These are phyloP conservation scores for Colletotrichum scovillei DNA, from an alignment of 2,329 filamentous ascomycete species.

Conservation along the genomic window DNA sequence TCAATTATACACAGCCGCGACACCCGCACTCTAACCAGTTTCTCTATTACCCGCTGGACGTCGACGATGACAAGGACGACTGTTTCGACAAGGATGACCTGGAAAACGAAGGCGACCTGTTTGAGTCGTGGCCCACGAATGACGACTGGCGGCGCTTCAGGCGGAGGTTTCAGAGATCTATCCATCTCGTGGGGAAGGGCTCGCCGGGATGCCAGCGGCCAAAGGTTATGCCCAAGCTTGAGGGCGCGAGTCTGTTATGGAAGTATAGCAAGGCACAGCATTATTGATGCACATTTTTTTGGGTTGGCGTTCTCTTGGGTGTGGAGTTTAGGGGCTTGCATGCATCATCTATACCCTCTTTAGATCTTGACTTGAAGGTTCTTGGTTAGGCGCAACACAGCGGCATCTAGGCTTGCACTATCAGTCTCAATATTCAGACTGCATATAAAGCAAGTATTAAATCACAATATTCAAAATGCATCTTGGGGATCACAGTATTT, in stretches of 20 bases:
- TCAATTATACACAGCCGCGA: slow-evolving; percentile 54
- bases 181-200: slow-evolving; percentile 47
- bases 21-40: slow-evolving; percentile 55
- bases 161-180: slow-evolving; percentile 46
- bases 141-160: slow-evolving; percentile 53
- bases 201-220: slow-evolving; percentile 20
- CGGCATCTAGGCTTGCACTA: no score
- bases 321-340: background rate
- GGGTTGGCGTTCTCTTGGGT: background rate
- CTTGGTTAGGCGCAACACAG: background rate
- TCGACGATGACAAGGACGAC: slow-evolving; percentile 44
- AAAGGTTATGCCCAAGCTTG: slow-evolving; percentile 28
- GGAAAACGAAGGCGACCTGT: slow-evolving; percentile 44
- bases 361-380: background rate
- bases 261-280: slow-evolving; percentile 33
- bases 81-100: slow-evolving; percentile 36
- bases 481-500: background rate
- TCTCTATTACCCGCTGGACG: slow-evolving; percentile 49
- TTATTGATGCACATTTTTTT: background rate
- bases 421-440: background rate
- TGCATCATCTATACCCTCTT: slow-evolving; percentile 18
- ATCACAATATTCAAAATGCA: background rate
- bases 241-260: slow-evolving; percentile 37
- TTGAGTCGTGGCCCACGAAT: slow-evolving; percentile 52
- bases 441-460: background rate